A percentile compares a stretch with the other conserved stretches of the same genome.
Conservation (phyloP, 148 eudicot genomes). For the Heliosperma pusillum region DNA sequence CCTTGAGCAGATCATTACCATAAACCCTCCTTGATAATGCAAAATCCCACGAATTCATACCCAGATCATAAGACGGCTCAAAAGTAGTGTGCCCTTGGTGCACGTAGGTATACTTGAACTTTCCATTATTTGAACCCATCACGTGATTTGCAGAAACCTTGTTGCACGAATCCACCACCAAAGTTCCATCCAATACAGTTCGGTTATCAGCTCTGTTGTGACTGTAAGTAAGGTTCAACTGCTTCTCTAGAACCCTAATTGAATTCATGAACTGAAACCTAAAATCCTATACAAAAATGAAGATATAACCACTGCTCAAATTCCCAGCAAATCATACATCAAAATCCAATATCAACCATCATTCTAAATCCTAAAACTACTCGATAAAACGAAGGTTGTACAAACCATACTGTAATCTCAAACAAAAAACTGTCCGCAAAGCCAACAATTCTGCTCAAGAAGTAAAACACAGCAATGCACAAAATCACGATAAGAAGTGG, state of each 20-base stretch:
- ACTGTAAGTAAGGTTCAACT: constrained; percentile 70
- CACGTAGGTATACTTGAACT: constrained; percentile 64
- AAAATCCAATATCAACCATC: not conserved
- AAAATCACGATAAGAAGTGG: not conserved
- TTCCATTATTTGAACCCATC: constrained; percentile 64
- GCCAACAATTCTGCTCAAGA: constrained; percentile 1
- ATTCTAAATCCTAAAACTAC: not conserved
- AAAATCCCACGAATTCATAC: constrained; percentile 80
- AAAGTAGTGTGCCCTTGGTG: constrained; percentile 59
- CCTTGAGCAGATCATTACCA: constrained; percentile 63
- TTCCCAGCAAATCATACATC: not conserved
- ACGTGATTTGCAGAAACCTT: constrained; percentile 68
- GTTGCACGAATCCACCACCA: constrained; percentile 67
- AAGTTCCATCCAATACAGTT: constrained; percentile 62
- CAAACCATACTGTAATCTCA: not conserved
- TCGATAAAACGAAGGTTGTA: not conserved
- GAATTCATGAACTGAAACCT: constrained; percentile 86
- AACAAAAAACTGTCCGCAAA: not conserved
- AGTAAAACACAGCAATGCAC: not conserved
- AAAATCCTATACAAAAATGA: constrained; percentile 47
- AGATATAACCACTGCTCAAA: constrained; percentile 1
- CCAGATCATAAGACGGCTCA: constrained; percentile 72
- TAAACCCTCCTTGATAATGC: constrained; percentile 60
- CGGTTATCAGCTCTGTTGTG: constrained; percentile 58
- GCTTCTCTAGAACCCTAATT: constrained; percentile 61